These are phyloP conservation scores for Oxalis stricta DNA, from an alignment of 441 rosid species.

Conservation along the genomic window DNA sequence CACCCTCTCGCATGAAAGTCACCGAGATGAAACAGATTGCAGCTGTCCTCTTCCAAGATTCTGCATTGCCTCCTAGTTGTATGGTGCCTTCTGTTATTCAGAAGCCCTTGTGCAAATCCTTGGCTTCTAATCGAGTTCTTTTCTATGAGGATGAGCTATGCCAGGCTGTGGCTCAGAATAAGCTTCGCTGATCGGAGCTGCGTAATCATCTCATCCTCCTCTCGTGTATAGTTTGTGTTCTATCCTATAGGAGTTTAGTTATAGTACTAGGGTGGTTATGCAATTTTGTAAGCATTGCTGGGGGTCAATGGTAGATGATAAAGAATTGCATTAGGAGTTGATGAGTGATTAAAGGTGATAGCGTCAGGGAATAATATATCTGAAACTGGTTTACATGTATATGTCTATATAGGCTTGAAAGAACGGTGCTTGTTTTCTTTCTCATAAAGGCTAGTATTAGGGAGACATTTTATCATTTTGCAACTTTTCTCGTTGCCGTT, in stretches of 20 bases:
- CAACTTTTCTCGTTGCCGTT: too few species aligned
- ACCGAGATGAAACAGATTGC: constrained; percentile 72
- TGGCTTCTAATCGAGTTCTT: constrained; percentile 72
- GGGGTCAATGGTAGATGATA: constrained; percentile 19
- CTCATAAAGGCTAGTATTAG: background rate
- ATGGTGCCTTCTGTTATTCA: constrained; percentile 63
- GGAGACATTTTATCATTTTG: too few species aligned
- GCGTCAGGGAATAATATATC: constrained; percentile 19
- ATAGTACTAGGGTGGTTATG: constrained; percentile 34
- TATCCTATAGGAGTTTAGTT: constrained; percentile 18
- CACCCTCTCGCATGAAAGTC: constrained; percentile 55
- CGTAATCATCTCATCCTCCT: constrained; percentile 1
- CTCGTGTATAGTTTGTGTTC: constrained; percentile 33
- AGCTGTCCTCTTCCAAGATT: constrained; percentile 85
- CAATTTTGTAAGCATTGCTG: constrained; percentile 56
- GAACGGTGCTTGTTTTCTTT: constrained; percentile 12
- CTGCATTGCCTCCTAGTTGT: constrained; percentile 60
- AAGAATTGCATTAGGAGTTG: constrained; percentile 17
- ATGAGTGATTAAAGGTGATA: constrained; percentile 13
- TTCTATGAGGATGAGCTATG: constrained; percentile 91
- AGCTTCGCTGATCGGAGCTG: constrained; percentile 44
- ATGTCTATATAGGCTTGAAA: constrained; percentile 23
- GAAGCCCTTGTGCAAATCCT: constrained; percentile 69
- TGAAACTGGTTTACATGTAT: constrained; percentile 31
- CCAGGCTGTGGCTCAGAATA: constrained; percentile 94